Conservation (phyloP, 768 basidiomycete species). For the Podaxis sp. region DNA sequence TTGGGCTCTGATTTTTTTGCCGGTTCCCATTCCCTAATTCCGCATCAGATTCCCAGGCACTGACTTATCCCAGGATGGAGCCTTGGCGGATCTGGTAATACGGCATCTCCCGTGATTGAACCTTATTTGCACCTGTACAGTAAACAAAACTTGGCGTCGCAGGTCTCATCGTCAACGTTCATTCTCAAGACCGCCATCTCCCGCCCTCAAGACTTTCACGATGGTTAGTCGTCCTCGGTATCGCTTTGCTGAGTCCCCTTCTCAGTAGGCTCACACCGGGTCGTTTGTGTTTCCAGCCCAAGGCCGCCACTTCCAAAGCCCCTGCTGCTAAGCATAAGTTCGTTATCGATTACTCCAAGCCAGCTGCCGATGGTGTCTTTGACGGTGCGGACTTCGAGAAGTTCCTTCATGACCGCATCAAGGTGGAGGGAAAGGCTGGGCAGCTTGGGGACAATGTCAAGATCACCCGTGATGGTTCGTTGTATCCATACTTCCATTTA, state of each 20-base stretch:
- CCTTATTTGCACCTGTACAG: constrained; percentile 54
- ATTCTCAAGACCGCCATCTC: constrained; percentile 12
- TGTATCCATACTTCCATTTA: neutral
- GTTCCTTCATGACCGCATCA: constrained; percentile 91
- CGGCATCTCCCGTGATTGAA: constrained; percentile 25
- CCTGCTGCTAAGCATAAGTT: constrained; percentile 66
- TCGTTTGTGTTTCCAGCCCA: constrained; percentile 45
- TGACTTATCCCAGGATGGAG: constrained; percentile 10
- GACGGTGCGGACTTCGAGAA: constrained; percentile 71
- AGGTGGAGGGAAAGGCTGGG: constrained; percentile 90
- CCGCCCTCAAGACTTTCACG: constrained; percentile 32
- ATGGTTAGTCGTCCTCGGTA: constrained; percentile 71
- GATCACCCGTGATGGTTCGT: constrained; percentile 82
- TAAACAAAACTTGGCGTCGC: constrained; percentile 27
- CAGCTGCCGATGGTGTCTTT: constrained; percentile 59
- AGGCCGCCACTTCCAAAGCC: constrained; percentile 52
- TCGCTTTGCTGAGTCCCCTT: constrained; percentile 88
- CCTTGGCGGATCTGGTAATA: neutral
- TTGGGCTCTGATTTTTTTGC: neutral
- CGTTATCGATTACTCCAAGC: constrained; percentile 77
- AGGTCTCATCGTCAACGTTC: constrained; percentile 26
- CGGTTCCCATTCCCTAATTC: neutral
- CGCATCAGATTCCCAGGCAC: neutral
- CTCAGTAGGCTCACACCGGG: constrained; percentile 82
- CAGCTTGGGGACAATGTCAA: constrained; percentile 90